Conservation (phyloP, 768 basidiomycete species). For the Hygrophorus russula region DNA sequence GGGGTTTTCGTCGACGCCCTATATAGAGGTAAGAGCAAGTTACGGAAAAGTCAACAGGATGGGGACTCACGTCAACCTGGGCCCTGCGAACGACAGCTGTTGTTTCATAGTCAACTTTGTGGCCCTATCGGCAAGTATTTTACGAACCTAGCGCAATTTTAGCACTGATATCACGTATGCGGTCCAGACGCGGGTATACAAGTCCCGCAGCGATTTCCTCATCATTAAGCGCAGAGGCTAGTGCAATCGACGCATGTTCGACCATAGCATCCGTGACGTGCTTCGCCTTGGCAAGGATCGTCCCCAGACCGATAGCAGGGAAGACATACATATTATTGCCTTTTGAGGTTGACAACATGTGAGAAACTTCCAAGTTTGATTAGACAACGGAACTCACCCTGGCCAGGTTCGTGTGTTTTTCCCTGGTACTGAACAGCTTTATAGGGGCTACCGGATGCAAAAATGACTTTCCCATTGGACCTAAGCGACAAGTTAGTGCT, state of each 20-base stretch:
- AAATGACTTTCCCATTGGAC: conserved; percentile 58
- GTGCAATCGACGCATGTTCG: conserved; percentile 51
- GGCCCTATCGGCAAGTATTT: too few species aligned
- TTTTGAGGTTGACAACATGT: too few species aligned
- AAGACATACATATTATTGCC: conserved; percentile 74
- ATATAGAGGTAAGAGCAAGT: not conserved
- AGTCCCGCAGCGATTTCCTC: conserved; percentile 45
- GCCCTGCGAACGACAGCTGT: conserved; percentile 49
- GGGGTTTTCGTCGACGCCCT: conserved; percentile 35
- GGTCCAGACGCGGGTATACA: conserved; percentile 57
- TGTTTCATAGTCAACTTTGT: too few species aligned
- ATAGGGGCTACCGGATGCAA: conserved; percentile 69
- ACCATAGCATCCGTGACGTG: conserved; percentile 62
- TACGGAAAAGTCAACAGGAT: not conserved
- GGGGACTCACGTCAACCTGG: conserved; percentile 43
- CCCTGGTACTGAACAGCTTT: conserved; percentile 36
- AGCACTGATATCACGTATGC: conserved; percentile 59
- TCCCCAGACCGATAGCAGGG: conserved; percentile 50
- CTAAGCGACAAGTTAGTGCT: conserved; percentile 17
- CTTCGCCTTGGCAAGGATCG: conserved; percentile 44
- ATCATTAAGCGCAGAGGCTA: conserved; percentile 41
- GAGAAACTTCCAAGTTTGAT: too few species aligned
- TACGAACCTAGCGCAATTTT: conserved; percentile 31
- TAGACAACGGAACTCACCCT: conserved; percentile 22
- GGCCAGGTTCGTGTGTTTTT: conserved; percentile 47